A percentile compares a stretch with the other conserved stretches of the same genome.
Evolutionary conservation across 2,329 filamentous ascomycete genomes (phyloP).

Genomic region (Metarhizium robertsii): DNA sequence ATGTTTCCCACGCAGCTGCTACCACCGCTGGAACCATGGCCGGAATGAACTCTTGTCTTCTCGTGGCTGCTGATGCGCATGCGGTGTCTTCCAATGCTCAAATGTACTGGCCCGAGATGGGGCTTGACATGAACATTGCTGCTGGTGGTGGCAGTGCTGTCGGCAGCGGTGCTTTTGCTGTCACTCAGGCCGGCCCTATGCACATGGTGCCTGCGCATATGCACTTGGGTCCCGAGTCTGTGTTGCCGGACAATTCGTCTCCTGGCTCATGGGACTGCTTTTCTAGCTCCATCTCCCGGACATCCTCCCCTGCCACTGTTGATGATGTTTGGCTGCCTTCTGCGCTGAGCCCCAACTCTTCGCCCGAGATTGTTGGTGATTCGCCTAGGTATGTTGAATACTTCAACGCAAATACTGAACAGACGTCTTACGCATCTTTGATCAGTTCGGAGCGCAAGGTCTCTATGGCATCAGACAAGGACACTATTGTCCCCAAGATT

Average conservation of each 20-base stretch:
- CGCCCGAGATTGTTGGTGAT: constrained; percentile 38
- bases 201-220: constrained; percentile 49
- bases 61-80: constrained; percentile 39
- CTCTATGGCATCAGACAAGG: constrained; percentile 19
- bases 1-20: constrained; percentile 26
- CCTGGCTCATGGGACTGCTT: constrained; percentile 42
- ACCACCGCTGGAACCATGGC: constrained; percentile 27
- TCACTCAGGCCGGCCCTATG: constrained; percentile 33
- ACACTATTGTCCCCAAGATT: constrained; percentile 14
- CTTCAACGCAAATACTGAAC: constrained; percentile 1
- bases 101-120: constrained; percentile 41
- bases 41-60: constrained; percentile 42
- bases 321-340: constrained; percentile 37
- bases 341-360: constrained; percentile 32
- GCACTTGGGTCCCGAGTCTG: constrained; percentile 42
- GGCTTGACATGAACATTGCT: constrained; percentile 34
- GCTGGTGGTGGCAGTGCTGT: constrained; percentile 14
- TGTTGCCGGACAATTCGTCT: constrained; percentile 39
- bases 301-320: constrained; percentile 38
- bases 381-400: constrained; percentile 42
- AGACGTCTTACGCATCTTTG: constrained; percentile 8
- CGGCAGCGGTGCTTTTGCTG: constrained; percentile 29
- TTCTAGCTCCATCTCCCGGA: constrained; percentile 42
- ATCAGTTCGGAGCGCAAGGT: constrained; percentile 22
- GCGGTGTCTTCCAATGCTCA: constrained; percentile 31